Evolutionary conservation across 768 basidiomycete species (phyloP).

Genomic region (Ramaria sp.): DNA sequence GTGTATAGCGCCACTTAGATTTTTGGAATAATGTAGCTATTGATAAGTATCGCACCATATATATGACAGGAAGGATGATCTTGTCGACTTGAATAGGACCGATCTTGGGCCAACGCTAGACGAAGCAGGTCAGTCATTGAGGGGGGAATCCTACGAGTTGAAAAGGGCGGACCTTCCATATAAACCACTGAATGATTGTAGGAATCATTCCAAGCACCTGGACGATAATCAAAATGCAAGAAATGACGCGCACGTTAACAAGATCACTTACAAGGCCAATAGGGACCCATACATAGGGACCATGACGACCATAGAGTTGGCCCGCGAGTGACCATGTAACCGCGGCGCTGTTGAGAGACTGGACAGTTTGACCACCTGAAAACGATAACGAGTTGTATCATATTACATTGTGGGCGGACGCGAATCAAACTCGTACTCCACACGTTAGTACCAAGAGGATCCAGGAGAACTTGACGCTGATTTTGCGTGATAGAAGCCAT

Average conservation of each 20-base stretch:
- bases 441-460: slow-evolving; percentile 45
- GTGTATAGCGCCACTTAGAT: not conserved
- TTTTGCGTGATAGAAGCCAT: slow-evolving; percentile 36
- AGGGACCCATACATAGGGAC: slow-evolving; percentile 48
- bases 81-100: slow-evolving; percentile 38
- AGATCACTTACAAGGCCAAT: slow-evolving; percentile 25
- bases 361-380: slow-evolving; percentile 35
- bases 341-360: slow-evolving; percentile 45
- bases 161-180: slow-evolving; percentile 31
- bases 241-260: not conserved
- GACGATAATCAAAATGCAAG: not conserved
- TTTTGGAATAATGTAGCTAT: slow-evolving; percentile 22
- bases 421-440: slow-evolving; percentile 24
- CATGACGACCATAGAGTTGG: slow-evolving; percentile 40
- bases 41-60: slow-evolving; percentile 25
- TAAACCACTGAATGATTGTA: slow-evolving; percentile 43
- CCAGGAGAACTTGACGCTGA: slow-evolving; percentile 43
- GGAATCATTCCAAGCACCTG: slow-evolving; percentile 40
- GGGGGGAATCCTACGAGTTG: no score
- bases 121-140: not conserved
- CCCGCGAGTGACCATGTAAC: slow-evolving; percentile 58
- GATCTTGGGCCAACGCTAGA: slow-evolving; percentile 44
- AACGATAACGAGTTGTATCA: not conserved
- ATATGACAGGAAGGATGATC: slow-evolving; percentile 47
- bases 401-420: not conserved